These are phyloP conservation scores for Anacardium occidentale DNA, from an alignment of 345 rosid genomes.

Conservation along the genomic window DNA sequence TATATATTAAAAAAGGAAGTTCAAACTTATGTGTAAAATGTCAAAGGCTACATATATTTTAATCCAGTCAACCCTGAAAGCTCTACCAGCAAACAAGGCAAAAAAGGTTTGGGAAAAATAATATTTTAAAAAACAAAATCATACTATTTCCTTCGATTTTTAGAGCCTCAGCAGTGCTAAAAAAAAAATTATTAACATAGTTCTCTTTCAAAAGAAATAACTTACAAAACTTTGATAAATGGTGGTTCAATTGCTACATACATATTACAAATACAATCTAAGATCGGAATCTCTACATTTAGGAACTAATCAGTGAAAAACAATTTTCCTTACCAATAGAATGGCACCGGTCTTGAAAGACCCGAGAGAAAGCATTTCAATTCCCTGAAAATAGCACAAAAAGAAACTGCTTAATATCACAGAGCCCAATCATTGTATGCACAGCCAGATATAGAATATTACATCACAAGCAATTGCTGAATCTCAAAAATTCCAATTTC, in stretches of 20 bases:
- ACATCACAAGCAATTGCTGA: not conserved
- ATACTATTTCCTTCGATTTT: too few relatives aligned
- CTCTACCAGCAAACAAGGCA: not conserved
- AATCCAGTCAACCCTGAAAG: not conserved
- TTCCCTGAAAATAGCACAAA: constrained; percentile 57
- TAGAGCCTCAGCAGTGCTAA: not conserved
- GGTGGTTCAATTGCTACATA: not conserved
- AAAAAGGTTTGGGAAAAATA: not conserved
- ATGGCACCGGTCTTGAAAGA: constrained; percentile 98
- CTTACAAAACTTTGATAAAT: not conserved
- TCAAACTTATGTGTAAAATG: not conserved
- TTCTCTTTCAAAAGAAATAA: too few relatives aligned
- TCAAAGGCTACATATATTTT: not conserved
- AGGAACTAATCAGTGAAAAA: not conserved
- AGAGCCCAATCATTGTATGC: not conserved
- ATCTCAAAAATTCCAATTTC: not conserved
- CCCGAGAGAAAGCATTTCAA: constrained; percentile 99
- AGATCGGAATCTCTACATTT: not conserved
- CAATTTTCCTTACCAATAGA: constrained; percentile 63
- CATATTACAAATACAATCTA: not conserved
- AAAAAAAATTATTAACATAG: too few relatives aligned
- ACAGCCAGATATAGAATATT: not conserved
- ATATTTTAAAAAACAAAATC: not conserved
- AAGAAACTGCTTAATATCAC: not conserved
- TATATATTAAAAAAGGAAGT: not conserved